Evolutionary conservation across 768 basidiomycete genomes (phyloP), one percentile per base, ranked within the genome.

Genomic region (Amylocystis lapponica): DNA sequence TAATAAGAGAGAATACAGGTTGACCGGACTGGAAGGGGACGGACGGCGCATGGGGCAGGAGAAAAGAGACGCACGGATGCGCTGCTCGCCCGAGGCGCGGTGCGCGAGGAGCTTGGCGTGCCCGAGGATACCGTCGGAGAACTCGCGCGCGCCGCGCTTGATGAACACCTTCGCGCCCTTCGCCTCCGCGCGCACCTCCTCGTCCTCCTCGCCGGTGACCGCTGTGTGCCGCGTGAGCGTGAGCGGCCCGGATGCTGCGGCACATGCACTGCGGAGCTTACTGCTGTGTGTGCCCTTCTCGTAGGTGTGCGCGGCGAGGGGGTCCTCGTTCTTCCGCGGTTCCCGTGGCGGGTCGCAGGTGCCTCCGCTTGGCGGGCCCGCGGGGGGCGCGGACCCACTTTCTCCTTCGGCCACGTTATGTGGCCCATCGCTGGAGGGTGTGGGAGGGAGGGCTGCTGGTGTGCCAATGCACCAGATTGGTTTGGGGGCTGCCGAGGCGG

Each of bases 151-250:
- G 10, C 78, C 78, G 4, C 78, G 72, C 49, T 78, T 79, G 31
- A 75, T 54, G 50, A 74, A 83, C 17, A 84, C 66, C 52, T 76
- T 81, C 29, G 73, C 74, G 31, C 78, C 75, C 49, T 77, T 81
- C 46, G 81, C 65, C 49, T 82, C 81, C 36, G 74, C 56, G 48
- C 67, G 59, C 8, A 77, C 66, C 9, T 69, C 65, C 59, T 86
- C 83, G 36, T 75, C 69, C 55, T 86, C 83, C 53, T 86, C 83
- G 9, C 83, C 83, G 2, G 81, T 85, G 26, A 71, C 20, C 53
- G 61, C 74, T 76, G 26, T n/a, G n/a, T 20, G 27, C 22, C 20
- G 14, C n/a, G 9, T 25, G 4, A 2, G 25, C 17, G 16, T n/a
- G 7, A n/a, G n/a, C n/a, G n/a, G n/a, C n/a, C n/a, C n/a, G n/a